Base-by-base conservation (phyloP, 2,329 filamentous ascomycete species). In the Aspergillus ustus region DNA sequence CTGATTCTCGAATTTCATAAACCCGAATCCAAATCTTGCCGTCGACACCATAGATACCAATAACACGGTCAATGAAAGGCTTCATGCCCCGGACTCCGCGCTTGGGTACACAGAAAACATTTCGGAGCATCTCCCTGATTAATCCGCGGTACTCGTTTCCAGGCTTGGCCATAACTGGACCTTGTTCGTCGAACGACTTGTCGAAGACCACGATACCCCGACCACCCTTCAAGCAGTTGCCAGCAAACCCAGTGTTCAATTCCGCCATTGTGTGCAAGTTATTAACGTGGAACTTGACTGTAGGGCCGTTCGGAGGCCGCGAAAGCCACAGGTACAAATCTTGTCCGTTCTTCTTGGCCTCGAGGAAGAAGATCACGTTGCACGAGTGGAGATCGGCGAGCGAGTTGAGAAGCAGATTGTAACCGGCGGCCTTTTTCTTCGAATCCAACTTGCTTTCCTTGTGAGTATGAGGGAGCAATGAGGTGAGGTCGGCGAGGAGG, bases 371-470 rank as follows among this genome's bases (percentile, higher is more conserved):
- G 60, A 95, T 87, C 75, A 96, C 94, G 81, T 96, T 97, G 85
- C 92, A 96, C 75, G 95, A 96, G 83, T 96, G 95, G 31, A 97
- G 84, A 67, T 89, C 87, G 43, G 85, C 85, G 22, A 84, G 79
- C 72, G 93, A 91, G 80, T 95, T 95, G 55, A 96, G 86, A 83
- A 84, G 88, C 85, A 69, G 93, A 85, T 82, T 95, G 69, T 82
- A 82, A 43, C 80, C 79, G 52, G 79, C 75, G 7, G 75, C 77
- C 70, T 80, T 93, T 43, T 91, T 93, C 81, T 98, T 98, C 57
- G 92, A 95, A 78, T 99, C 95, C 68, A 97, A 91, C 80, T 99
- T 99, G 70, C 91, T 92, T 76, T 99, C 95, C 81, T 96, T 97
- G 73, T 92, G 89, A 67, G 89, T 89, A 77, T 99, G 95, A 2